Evolutionary conservation across 2,329 filamentous ascomycete genomes (phyloP).

Genomic region (Diaporthe ampelina): DNA sequence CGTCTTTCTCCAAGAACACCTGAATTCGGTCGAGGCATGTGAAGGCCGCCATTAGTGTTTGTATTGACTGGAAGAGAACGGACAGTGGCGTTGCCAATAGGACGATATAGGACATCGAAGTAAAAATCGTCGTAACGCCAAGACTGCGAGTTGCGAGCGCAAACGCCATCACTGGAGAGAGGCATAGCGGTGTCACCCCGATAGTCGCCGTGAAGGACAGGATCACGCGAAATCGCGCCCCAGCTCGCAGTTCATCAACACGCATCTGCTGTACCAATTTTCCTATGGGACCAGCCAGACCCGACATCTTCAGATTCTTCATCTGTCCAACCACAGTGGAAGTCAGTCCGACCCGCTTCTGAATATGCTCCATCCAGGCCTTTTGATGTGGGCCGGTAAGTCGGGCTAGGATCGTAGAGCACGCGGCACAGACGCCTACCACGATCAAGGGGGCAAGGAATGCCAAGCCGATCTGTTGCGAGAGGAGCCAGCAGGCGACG

Average conservation of each 20-base stretch:
- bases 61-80: conserved; percentile 51
- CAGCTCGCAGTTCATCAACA: conserved; percentile 45
- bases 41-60: conserved; percentile 49
- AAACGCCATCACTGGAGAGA: conserved; percentile 54
- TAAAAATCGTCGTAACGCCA: conserved; percentile 48
- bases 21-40: conserved; percentile 54
- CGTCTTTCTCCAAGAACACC: conserved; percentile 51
- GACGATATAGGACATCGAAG: conserved; percentile 51
- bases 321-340: conserved; percentile 47
- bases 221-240: conserved; percentile 45
- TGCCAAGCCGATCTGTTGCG: conserved; percentile 49
- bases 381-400: conserved; percentile 46
- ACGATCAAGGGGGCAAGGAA: conserved; percentile 52
- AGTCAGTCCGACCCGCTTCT: conserved; percentile 47
- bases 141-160: conserved; percentile 45
- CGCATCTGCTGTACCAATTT: conserved; percentile 46
- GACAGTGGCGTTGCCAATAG: conserved; percentile 52
- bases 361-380: conserved; percentile 50
- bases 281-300: conserved; percentile 47
- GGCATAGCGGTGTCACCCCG: conserved; percentile 49
- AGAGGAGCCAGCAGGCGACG: conserved; percentile 52
- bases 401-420: conserved; percentile 41
- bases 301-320: conserved; percentile 50
- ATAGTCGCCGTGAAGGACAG: conserved; percentile 46
- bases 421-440: conserved; percentile 44